A percentile compares a stretch with the other conserved stretches of the same genome.
phyloP scores from a whole-genome alignment of 2,329 filamentous ascomycete genomes.

The Dendrostoma leiphaemia region DNA sequence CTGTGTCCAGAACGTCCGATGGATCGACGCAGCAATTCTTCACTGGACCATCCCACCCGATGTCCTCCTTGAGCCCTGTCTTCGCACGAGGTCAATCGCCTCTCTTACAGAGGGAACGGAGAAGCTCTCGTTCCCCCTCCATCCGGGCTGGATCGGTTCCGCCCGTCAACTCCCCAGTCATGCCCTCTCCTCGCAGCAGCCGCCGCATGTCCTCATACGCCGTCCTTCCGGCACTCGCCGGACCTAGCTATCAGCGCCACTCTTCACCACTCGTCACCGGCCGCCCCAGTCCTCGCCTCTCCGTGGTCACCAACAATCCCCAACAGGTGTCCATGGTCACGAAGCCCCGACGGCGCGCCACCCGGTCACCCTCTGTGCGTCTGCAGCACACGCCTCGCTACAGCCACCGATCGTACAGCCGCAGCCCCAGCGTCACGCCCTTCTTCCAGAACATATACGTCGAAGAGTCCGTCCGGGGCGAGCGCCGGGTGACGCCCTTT shows the following conservation, averaged over 20 bases:
- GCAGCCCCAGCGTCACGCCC: slow-evolving; percentile 30
- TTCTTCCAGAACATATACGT: slow-evolving; percentile 41
- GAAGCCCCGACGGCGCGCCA: slow-evolving; percentile 44
- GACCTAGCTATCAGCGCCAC: slow-evolving; percentile 32
- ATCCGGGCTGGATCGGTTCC: slow-evolving; percentile 55
- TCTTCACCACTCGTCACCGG: slow-evolving; percentile 34
- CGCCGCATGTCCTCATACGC: slow-evolving; percentile 8
- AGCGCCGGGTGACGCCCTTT: slow-evolving; percentile 53
- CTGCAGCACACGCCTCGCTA: slow-evolving; percentile 54
- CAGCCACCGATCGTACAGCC: slow-evolving; percentile 38
- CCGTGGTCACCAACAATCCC: slow-evolving; percentile 35
- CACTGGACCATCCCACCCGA: slow-evolving; percentile 30
- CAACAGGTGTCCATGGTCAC: slow-evolving; percentile 18
- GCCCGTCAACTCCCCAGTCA: slow-evolving; percentile 29
- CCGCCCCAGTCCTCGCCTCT: slow-evolving; percentile 29
- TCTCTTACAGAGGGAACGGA: slow-evolving; percentile 34
- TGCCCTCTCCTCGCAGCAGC: slow-evolving; percentile 29
- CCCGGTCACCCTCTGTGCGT: slow-evolving; percentile 54
- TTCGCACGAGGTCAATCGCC: slow-evolving; percentile 40
- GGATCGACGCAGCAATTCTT: slow-evolving; percentile 41
- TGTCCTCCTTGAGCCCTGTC: slow-evolving; percentile 26
- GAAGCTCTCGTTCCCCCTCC: slow-evolving; percentile 43
- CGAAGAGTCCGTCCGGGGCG: slow-evolving; percentile 30
- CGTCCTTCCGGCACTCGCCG: background rate
- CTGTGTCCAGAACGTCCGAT: slow-evolving; percentile 35